Conservation (phyloP, 2,329 filamentous ascomycete genomes). For the Orbilia oligospora region DNA sequence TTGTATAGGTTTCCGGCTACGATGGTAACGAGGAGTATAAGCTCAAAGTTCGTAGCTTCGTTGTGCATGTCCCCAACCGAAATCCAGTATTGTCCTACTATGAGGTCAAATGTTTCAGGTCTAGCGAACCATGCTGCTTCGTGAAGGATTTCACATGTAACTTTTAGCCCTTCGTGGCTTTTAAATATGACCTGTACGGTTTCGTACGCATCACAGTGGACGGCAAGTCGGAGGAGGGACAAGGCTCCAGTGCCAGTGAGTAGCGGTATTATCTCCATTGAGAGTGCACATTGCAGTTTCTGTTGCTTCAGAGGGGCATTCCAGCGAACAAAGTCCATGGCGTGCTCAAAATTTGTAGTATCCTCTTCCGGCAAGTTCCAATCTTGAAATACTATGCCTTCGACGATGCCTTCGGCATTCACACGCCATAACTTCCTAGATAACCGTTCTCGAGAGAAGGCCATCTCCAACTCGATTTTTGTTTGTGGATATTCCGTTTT, state of each 20-base stretch:
- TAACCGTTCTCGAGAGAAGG: too few species aligned
- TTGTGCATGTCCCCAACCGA: too few species aligned
- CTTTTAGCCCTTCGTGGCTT: background rate
- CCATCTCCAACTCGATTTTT: too few species aligned
- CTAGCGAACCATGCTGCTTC: conserved; percentile 7
- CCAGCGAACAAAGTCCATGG: too few species aligned
- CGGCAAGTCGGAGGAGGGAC: background rate
- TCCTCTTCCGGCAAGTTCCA: too few species aligned
- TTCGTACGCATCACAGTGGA: background rate
- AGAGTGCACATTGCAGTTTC: too few species aligned
- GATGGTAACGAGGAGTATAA: background rate
- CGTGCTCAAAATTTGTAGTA: too few species aligned
- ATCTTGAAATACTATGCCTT: too few species aligned
- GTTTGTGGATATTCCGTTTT: too few species aligned
- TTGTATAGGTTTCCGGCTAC: conserved; percentile 10
- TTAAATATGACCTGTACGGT: background rate
- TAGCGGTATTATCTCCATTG: background rate
- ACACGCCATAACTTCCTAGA: too few species aligned
- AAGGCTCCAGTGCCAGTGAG: background rate
- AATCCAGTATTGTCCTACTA: background rate
- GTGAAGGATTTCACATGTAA: background rate
- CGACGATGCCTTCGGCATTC: too few species aligned
- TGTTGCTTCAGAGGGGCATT: too few species aligned
- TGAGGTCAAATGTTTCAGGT: conserved; percentile 17
- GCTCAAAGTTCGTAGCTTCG: background rate